These are phyloP conservation scores for Plasmodium berghei DNA, from an alignment of 169 alveolate species.

Conservation along the genomic window DNA sequence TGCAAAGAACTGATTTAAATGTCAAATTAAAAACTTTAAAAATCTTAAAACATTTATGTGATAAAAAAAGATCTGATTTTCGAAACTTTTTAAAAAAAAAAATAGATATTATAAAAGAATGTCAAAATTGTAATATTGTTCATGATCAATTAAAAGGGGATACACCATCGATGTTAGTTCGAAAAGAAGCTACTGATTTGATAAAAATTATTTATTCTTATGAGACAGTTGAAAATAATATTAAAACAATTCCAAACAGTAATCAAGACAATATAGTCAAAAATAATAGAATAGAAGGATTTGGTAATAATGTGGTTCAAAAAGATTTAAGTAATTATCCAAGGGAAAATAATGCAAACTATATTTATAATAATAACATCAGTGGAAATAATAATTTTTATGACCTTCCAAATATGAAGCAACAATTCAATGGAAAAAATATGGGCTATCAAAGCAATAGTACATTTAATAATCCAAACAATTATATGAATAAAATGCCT, in stretches of 20 bases:
- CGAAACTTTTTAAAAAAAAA: conserved; percentile 57
- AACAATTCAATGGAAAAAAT: background rate
- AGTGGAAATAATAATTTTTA: background rate
- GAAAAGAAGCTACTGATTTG: conserved; percentile 72
- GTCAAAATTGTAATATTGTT: conserved; percentile 59
- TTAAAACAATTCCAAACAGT: conserved; percentile 15
- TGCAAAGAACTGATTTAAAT: conserved; percentile 80
- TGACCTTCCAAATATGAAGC: too few relatives aligned
- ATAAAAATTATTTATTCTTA: conserved; percentile 44
- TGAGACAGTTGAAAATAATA: conserved; percentile 27
- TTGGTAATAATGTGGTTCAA: conserved; percentile 46
- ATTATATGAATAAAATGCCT: conserved; percentile 66
- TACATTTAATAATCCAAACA: conserved; percentile 11
- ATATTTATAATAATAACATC: too few relatives aligned
- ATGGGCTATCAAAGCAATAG: background rate
- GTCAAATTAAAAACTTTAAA: conserved; percentile 82
- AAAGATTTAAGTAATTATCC: background rate
- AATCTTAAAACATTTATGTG: conserved; percentile 82
- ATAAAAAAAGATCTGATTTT: conserved; percentile 67
- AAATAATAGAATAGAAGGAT: conserved; percentile 68
- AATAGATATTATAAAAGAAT: conserved; percentile 52
- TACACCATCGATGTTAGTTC: conserved; percentile 63
- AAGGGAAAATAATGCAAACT: background rate
- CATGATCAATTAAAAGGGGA: conserved; percentile 69
- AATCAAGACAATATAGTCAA: conserved; percentile 32